Percentiles rank a stretch among this genome's conserved stretches.
These are phyloP conservation scores for Suillus ampliporus DNA, from an alignment of 768 basidiomycete species.

Conservation along the genomic window DNA sequence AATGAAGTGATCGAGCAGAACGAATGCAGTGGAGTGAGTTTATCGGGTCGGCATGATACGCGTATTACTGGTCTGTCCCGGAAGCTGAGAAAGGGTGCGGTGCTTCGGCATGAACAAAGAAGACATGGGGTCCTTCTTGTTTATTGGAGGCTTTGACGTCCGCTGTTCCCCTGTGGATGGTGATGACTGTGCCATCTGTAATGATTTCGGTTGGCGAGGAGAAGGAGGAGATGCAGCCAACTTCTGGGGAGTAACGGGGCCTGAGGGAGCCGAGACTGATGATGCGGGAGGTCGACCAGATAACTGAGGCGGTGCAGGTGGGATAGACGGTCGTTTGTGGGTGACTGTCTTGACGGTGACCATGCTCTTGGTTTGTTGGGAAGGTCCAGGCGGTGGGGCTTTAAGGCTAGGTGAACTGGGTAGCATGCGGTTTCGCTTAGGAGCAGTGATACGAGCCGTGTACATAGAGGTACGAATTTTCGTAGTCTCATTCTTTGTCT, in stretches of 20 bases:
- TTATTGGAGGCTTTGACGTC: constrained; percentile 43
- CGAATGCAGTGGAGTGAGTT: neutral
- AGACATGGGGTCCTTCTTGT: constrained; percentile 69
- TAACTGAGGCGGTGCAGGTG: constrained; percentile 19
- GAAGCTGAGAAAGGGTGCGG: constrained; percentile 62
- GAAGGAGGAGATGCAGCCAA: constrained; percentile 38
- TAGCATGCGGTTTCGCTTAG: constrained; percentile 51
- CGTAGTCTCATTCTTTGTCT: constrained; percentile 72
- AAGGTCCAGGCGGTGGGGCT: constrained; percentile 41
- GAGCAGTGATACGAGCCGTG: constrained; percentile 53
- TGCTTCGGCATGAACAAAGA: constrained; percentile 77
- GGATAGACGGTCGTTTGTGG: constrained; percentile 39
- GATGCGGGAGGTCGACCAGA: neutral
- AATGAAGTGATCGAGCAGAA: neutral
- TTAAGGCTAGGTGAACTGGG: constrained; percentile 40
- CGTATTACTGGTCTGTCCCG: constrained; percentile 37
- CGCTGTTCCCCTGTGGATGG: constrained; percentile 33
- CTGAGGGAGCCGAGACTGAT: constrained; percentile 6
- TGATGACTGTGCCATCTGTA: constrained; percentile 18
- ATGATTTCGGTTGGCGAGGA: constrained; percentile 15
- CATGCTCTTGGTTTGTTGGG: constrained; percentile 38
- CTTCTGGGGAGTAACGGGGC: constrained; percentile 14
- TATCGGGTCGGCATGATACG: constrained; percentile 29
- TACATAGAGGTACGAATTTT: constrained; percentile 70
- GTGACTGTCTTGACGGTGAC: constrained; percentile 59